A percentile compares a stretch with the other conserved stretches of the same genome.
Evolutionary conservation across 2,329 filamentous ascomycete genomes (phyloP).

Genomic region (Aspergillus pseudonomiae): DNA sequence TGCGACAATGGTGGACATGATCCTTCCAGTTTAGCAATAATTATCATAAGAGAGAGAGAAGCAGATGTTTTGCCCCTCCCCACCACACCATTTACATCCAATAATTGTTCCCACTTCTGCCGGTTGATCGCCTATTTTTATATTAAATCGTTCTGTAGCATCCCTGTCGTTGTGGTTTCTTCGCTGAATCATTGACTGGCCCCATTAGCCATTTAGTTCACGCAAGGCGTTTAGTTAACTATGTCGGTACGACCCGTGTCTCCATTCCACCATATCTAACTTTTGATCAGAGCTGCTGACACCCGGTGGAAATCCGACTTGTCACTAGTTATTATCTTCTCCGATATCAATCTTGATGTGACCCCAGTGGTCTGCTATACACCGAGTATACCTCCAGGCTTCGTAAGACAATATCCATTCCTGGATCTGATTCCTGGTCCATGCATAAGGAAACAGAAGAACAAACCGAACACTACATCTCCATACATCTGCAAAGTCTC

Average conservation of each 20-base stretch:
- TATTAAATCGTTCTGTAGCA: background rate
- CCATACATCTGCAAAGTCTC: background rate
- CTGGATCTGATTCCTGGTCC: background rate
- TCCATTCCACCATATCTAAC: background rate
- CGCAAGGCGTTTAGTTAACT: background rate
- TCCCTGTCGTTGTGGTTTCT: background rate
- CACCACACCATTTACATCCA: background rate
- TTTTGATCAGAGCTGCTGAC: background rate
- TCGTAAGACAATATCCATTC: background rate
- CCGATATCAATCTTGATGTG: background rate
- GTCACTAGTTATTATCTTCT: background rate
- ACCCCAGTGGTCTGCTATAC: background rate
- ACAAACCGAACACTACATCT: background rate
- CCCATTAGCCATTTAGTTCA: background rate
- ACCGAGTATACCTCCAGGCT: background rate
- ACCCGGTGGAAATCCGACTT: background rate
- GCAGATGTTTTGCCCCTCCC: background rate
- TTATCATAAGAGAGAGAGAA: background rate
- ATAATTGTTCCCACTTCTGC: background rate
- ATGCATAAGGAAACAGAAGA: background rate
- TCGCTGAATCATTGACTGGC: background rate
- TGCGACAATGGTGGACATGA: background rate
- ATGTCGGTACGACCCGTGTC: background rate
- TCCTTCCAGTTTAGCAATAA: background rate
- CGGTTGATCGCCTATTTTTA: background rate